A percentile compares a stretch with the other conserved stretches of the same genome.
phyloP scores from a whole-genome alignment of 352 stramenopile genomes.

The Globisporangium canariense region DNA sequence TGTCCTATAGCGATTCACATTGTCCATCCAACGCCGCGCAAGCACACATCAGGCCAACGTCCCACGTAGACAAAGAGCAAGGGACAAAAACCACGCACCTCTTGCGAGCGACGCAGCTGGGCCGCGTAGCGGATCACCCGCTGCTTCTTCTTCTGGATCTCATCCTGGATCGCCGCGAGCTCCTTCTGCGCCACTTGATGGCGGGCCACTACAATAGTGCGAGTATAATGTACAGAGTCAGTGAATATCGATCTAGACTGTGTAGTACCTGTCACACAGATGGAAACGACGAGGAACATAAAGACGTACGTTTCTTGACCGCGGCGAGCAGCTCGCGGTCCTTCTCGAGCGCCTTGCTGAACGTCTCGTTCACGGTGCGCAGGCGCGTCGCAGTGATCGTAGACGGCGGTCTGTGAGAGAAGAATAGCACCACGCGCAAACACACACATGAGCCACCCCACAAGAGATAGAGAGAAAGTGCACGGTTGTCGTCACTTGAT shows the following conservation, averaged over 20 bases:
- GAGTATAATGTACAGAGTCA: neutral
- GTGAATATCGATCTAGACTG: neutral
- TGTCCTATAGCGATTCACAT: constrained; percentile 24
- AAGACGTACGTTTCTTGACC: constrained; percentile 70
- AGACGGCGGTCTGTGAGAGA: constrained; percentile 44
- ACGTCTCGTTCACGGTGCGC: constrained; percentile 74
- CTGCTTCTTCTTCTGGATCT: constrained; percentile 71
- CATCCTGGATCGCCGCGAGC: constrained; percentile 44
- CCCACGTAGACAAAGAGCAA: neutral
- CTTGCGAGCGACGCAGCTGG: constrained; percentile 61
- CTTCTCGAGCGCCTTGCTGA: constrained; percentile 72
- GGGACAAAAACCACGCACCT: constrained; percentile 15
- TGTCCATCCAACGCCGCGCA: neutral
- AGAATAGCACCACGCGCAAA: neutral
- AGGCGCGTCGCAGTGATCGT: constrained; percentile 72
- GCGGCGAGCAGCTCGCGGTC: constrained; percentile 62
- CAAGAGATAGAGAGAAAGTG: neutral
- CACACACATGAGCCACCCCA: neutral
- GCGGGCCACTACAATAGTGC: constrained; percentile 36
- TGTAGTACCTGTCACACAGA: neutral
- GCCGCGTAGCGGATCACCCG: constrained; percentile 65
- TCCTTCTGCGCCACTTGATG: constrained; percentile 76
- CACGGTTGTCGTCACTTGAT: neutral
- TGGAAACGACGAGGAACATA: neutral
- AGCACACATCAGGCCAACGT: neutral